Evolutionary conservation across 2,329 filamentous ascomycete genomes (phyloP), one percentile per base, ranked within the genome.

Genomic region (Hymenotorrendiella dingleyae): DNA sequence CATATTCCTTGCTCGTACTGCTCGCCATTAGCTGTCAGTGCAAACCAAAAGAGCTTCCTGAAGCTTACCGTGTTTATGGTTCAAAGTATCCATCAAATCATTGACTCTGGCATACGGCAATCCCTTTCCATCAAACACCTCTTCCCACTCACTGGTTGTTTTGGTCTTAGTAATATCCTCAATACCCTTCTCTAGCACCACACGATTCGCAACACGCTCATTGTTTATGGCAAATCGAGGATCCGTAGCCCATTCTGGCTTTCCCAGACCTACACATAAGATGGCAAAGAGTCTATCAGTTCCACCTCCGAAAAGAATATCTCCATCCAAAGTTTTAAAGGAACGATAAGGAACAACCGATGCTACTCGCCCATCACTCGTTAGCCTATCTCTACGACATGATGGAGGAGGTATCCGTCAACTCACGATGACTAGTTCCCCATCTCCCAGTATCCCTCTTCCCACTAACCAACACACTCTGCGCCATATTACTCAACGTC

Each of bases 31-130:
- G n/a, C n/a, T n/a, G n/a, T n/a, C n/a, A n/a, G n/a, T n/a, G n/a
- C n/a, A n/a, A n/a, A n/a, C n/a, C n/a, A n/a, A n/a, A n/a, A n/a
- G n/a, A n/a, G n/a, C n/a, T n/a, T n/a, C n/a, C n/a, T n/a, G n/a
- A n/a, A n/a, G n/a, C n/a, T n/a, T n/a, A n/a, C n/a, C 88, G 64
- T 98, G 93, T 48, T 83, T 76, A 60, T 96, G 89, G 47, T 84
- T 82, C 40, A 98, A 68, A 0, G 93, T 87, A 16, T 73, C 77
- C 63, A 93, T 84, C 6, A 98, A 80, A 59, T 98, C 91, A 60
- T 97, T 98, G 54, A 98, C 85, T 1, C 91, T 88, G 1, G 91
- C 86, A 59, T 93, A 98, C 0, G 93, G 93, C 82, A 98, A 82
- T 4, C 93, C 93, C 45, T 77, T 85, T n/a, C 87, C 89, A 57